phyloP scores from a whole-genome alignment of 2,329 filamentous ascomycete species.

The Neofusicoccum kwambonambiense region DNA sequence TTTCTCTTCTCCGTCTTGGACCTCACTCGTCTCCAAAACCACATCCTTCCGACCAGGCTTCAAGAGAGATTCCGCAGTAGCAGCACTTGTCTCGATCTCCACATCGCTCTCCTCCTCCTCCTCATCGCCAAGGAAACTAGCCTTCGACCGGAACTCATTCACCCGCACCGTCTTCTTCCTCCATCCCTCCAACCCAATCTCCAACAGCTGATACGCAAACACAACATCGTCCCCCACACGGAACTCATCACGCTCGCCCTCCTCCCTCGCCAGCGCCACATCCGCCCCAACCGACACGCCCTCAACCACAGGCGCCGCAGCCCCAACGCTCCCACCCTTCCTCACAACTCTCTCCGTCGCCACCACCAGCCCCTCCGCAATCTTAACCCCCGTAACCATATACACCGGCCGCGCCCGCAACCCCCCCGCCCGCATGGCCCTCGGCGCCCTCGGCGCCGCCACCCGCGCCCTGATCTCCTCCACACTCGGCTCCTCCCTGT shows the following conservation, averaged over 20 bases:
- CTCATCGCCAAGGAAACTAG: neutral
- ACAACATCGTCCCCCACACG: neutral
- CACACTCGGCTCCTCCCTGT: neutral
- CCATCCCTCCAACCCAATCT: neutral
- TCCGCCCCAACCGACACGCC: neutral
- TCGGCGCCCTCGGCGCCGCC: neutral
- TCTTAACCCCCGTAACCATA: neutral
- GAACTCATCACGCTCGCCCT: neutral
- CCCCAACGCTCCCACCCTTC: neutral
- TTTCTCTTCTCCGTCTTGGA: neutral
- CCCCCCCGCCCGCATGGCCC: neutral
- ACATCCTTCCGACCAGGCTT: neutral
- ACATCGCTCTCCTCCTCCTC: neutral
- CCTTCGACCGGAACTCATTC: neutral
- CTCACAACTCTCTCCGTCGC: neutral
- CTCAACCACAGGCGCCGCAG: neutral
- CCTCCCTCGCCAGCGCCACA: neutral
- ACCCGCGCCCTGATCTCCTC: neutral
- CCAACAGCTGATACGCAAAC: neutral
- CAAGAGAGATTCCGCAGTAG: neutral
- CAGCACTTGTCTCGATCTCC: neutral
- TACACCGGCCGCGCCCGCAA: neutral
- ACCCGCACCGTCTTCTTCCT: neutral
- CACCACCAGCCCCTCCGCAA: neutral
- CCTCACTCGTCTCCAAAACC: neutral